Conservation (phyloP, 805 yeast genomes). For the Phaffomyces opuntiae region DNA sequence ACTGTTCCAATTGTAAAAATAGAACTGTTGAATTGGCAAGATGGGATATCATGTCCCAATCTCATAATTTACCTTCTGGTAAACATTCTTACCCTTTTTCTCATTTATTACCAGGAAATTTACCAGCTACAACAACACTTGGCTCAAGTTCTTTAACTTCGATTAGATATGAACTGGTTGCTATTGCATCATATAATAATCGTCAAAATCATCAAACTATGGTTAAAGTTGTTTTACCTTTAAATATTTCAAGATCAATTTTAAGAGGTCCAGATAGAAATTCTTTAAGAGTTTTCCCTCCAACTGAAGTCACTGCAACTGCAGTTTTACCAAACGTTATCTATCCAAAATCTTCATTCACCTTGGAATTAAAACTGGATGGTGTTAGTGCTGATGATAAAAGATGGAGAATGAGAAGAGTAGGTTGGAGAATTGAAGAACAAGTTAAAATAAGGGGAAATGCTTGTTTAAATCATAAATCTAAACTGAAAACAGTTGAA, state of each 20-base stretch:
- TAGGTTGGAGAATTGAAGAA: constrained; percentile 88
- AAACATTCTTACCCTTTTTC: constrained; percentile 89
- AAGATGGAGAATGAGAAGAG: constrained; percentile 89
- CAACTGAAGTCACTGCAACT: constrained; percentile 83
- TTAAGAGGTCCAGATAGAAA: constrained; percentile 78
- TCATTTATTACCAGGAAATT: constrained; percentile 77
- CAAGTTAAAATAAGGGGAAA: constrained; percentile 52
- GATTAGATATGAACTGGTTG: constrained; percentile 72
- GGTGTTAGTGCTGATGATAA: constrained; percentile 50
- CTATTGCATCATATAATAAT: constrained; percentile 41
- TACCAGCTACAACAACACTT: constrained; percentile 67
- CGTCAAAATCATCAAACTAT: constrained; percentile 25
- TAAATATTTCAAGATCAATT: constrained; percentile 71
- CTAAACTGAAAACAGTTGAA: constrained; percentile 40
- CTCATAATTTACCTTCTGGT: constrained; percentile 55
- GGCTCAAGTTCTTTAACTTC: constrained; percentile 46
- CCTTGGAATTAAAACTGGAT: constrained; percentile 76
- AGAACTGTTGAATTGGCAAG: constrained; percentile 60
- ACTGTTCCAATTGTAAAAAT: constrained; percentile 53
- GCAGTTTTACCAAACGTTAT: constrained; percentile 85
- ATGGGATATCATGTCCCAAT: constrained; percentile 75
- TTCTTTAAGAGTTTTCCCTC: constrained; percentile 89
- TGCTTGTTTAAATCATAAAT: constrained; percentile 51
- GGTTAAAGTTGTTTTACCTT: constrained; percentile 49
- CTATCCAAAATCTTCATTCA: constrained; percentile 81